Evolutionary conservation across 2,329 filamentous ascomycete genomes (phyloP).

Genomic region (Neofusicoccum cordaticola): DNA sequence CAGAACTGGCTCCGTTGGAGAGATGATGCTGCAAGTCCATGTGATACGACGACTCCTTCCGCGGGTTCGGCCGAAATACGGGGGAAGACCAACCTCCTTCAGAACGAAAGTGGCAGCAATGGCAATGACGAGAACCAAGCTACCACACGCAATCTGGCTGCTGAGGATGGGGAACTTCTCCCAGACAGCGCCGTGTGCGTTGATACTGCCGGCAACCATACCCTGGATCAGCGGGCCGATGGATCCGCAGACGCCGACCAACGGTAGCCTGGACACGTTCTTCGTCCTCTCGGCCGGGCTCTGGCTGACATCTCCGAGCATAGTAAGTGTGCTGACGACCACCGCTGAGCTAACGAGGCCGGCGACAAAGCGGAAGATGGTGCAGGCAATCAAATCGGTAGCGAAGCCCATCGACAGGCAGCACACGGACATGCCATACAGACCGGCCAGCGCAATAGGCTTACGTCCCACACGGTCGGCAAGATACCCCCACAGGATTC

Average conservation of each 20-base stretch:
- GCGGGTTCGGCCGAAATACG: not conserved
- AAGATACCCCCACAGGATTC: slow-evolving; percentile 46
- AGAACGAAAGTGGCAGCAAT: slow-evolving; percentile 40
- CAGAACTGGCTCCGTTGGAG: too few species aligned
- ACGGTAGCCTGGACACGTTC: slow-evolving; percentile 44
- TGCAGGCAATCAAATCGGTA: slow-evolving; percentile 41
- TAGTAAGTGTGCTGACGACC: slow-evolving; percentile 45
- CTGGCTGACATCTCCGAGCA: slow-evolving; percentile 46
- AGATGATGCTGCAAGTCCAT: not conserved
- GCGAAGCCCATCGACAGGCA: slow-evolving; percentile 49
- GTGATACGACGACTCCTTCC: not conserved
- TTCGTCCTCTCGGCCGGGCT: slow-evolving; percentile 36
- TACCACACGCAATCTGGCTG: slow-evolving; percentile 44
- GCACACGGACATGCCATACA: slow-evolving; percentile 44
- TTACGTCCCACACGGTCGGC: slow-evolving; percentile 44
- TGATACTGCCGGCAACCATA: slow-evolving; percentile 41
- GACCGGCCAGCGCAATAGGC: slow-evolving; percentile 44
- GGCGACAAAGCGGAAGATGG: slow-evolving; percentile 43
- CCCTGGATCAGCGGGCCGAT: slow-evolving; percentile 45
- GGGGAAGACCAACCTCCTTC: slow-evolving; percentile 35
- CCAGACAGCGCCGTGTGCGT: slow-evolving; percentile 43
- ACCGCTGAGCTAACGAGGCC: slow-evolving; percentile 45
- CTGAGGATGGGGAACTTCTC: slow-evolving; percentile 43
- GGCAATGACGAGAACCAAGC: slow-evolving; percentile 41
- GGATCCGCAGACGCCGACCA: slow-evolving; percentile 45